phyloP scores from a whole-genome alignment of 345 rosid genomes.

The Tarenaya hassleriana region DNA sequence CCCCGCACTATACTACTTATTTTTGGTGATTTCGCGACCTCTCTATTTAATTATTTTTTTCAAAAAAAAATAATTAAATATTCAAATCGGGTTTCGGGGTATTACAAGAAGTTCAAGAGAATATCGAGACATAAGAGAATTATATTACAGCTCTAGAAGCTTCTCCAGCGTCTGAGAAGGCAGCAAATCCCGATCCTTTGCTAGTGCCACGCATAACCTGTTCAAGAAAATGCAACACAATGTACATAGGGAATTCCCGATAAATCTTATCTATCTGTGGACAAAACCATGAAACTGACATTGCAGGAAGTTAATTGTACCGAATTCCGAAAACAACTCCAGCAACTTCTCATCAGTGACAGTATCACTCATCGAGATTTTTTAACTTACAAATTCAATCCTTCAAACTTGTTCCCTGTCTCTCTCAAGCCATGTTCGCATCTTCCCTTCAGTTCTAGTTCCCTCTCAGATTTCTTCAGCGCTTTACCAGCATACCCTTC shows the following conservation, averaged over 20 bases:
- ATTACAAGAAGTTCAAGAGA: background rate
- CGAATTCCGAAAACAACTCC: conserved; percentile 75
- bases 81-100: no score
- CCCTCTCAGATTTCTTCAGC: conserved; percentile 87
- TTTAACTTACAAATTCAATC: conserved; percentile 78
- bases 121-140: background rate
- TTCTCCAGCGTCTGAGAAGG: conserved; percentile 83
- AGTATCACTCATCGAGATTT: conserved; percentile 80
- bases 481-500: conserved; percentile 97
- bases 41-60: no score
- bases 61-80: no score
- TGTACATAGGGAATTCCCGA: background rate
- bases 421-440: conserved; percentile 75
- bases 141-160: conserved; percentile 67
- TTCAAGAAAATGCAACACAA: background rate
- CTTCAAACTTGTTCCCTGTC: conserved; percentile 65
- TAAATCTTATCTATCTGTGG: background rate
- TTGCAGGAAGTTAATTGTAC: conserved; percentile 85
- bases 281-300: conserved; percentile 36
- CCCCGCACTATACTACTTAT: no score
- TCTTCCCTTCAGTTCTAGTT: conserved; percentile 54
- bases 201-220: conserved; percentile 76
- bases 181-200: conserved; percentile 43
- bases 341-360: conserved; percentile 83
- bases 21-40: no score